These are phyloP conservation scores for Epichloe hybrida DNA, from an alignment of 2,329 filamentous ascomycete species.

Conservation along the genomic window DNA sequence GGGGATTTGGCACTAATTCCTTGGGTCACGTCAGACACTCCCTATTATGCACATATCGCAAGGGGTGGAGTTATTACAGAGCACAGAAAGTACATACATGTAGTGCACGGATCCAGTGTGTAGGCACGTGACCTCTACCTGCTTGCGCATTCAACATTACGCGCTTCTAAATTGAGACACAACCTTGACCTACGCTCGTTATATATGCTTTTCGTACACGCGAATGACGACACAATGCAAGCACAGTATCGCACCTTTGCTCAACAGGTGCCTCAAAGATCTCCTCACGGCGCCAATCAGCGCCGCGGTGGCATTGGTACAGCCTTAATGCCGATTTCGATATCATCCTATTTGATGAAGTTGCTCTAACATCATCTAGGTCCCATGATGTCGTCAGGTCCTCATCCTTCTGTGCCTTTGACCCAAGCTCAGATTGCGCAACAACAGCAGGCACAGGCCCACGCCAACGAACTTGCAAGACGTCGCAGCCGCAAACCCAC, in stretches of 20 bases:
- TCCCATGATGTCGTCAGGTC: slow-evolving; percentile 42
- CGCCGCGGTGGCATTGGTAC: slow-evolving; percentile 41
- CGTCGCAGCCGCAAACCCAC: slow-evolving; percentile 80
- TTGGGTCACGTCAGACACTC: too few species aligned
- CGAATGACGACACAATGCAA: slow-evolving; percentile 29
- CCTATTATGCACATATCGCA: too few species aligned
- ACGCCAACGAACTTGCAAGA: slow-evolving; percentile 55
- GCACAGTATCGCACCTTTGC: slow-evolving; percentile 37
- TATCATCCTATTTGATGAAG: not conserved
- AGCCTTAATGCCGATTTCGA: slow-evolving; percentile 8
- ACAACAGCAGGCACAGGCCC: slow-evolving; percentile 37
- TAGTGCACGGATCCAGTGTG: too few species aligned
- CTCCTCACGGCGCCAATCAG: slow-evolving; percentile 33
- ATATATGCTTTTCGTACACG: not conserved
- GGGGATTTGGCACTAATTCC: too few species aligned
- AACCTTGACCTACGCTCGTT: not conserved
- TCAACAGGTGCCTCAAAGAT: slow-evolving; percentile 36
- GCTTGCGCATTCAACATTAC: too few species aligned
- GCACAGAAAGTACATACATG: too few species aligned
- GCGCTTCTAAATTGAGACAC: too few species aligned
- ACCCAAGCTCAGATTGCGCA: slow-evolving; percentile 39
- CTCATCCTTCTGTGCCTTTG: slow-evolving; percentile 36
- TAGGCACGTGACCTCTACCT: not conserved
- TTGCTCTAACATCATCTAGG: slow-evolving; percentile 21
- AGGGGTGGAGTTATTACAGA: too few species aligned